Evolutionary conservation across 306 rosid species (phyloP).

Genomic region (Trichosanthes truncata): DNA sequence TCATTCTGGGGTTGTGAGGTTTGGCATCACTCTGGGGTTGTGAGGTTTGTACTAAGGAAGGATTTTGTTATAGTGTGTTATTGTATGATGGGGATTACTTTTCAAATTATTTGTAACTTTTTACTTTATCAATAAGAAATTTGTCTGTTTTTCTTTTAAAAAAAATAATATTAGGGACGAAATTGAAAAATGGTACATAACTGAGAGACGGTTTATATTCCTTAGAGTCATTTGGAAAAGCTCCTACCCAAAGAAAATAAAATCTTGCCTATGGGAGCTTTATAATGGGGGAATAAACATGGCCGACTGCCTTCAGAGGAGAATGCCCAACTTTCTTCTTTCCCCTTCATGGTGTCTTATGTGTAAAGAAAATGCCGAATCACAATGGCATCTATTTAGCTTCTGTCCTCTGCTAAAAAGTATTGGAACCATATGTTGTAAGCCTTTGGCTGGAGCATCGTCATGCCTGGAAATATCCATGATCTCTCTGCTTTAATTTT

Average conservation of each 20-base stretch:
- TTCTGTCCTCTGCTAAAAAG: neutral
- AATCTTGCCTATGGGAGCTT: neutral
- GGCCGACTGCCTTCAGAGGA: neutral
- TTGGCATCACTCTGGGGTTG: neutral
- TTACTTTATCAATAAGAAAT: neutral
- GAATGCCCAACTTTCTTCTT: neutral
- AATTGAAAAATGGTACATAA: neutral
- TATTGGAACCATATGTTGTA: too few relatives aligned
- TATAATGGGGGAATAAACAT: too few relatives aligned
- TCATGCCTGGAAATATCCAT: neutral
- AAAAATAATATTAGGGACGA: neutral
- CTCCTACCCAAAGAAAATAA: neutral
- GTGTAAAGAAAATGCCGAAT: too few relatives aligned
- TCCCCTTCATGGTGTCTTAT: neutral
- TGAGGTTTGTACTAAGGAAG: neutral
- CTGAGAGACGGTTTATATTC: neutral
- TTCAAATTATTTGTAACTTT: neutral
- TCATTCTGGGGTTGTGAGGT: neutral
- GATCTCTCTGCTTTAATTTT: neutral
- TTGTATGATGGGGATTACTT: neutral
- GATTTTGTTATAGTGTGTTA: neutral
- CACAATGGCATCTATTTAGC: neutral
- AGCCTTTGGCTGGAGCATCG: too few relatives aligned
- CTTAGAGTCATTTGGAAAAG: neutral
- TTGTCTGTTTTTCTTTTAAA: too few relatives aligned